Conservation (phyloP, 2,329 filamentous ascomycete genomes). For the Colletotrichum viniferum region DNA sequence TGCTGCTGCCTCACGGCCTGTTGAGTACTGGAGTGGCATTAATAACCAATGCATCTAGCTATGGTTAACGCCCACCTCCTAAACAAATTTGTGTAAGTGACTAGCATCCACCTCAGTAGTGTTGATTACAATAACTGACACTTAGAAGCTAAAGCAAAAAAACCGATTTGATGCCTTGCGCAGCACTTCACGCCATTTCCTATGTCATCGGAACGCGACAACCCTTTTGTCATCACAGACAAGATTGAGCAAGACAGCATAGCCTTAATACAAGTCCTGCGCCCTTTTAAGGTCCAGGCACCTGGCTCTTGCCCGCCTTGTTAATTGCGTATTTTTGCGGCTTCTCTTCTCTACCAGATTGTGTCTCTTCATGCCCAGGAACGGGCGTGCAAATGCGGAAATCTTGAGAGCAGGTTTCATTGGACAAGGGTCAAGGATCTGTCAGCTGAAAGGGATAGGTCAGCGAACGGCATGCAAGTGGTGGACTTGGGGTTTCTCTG, state of each 20-base stretch:
- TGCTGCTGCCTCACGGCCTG: not conserved
- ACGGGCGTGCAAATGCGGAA: not conserved
- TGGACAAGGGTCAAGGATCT: not conserved
- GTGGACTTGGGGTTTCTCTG: not conserved
- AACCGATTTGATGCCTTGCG: not conserved
- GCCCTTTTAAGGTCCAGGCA: not conserved
- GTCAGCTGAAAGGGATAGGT: not conserved
- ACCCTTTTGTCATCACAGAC: not conserved
- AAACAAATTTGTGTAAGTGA: slow-evolving; percentile 12
- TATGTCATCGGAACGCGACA: not conserved
- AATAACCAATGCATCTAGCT: not conserved
- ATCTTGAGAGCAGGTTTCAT: not conserved
- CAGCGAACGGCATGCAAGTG: not conserved
- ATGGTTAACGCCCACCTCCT: not conserved
- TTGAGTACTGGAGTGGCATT: not conserved
- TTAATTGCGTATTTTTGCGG: not conserved
- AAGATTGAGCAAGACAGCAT: not conserved
- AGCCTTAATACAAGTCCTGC: slow-evolving; percentile 9
- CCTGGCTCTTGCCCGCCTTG: not conserved
- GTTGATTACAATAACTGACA: not conserved
- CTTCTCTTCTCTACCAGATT: not conserved
- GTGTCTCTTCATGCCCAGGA: not conserved
- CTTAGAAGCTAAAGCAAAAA: not conserved
- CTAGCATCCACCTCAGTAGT: not conserved
- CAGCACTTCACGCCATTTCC: not conserved